A percentile compares a stretch with the other conserved stretches of the same genome.
phyloP scores from a whole-genome alignment of 768 basidiomycete species.

The Pholiota molesta region DNA sequence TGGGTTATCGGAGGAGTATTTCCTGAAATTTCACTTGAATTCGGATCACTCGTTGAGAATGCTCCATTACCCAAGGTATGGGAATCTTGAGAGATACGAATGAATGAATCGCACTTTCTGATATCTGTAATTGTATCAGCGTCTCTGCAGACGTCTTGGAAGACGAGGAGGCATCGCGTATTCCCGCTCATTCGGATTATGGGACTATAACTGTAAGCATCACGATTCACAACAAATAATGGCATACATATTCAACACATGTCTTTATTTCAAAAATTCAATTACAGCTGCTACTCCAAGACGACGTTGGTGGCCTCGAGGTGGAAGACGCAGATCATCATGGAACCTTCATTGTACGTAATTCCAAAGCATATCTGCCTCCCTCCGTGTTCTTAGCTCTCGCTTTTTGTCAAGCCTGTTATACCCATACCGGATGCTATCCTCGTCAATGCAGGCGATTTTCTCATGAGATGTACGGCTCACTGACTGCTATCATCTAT shows the following conservation, averaged over 20 bases:
- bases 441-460: constrained; percentile 55
- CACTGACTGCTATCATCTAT: neutral
- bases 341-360: constrained; percentile 41
- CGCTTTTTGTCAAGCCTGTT: constrained; percentile 31
- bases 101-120: neutral
- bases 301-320: constrained; percentile 62
- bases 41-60: constrained; percentile 58
- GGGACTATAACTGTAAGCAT: constrained; percentile 50
- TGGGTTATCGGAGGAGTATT: constrained; percentile 44
- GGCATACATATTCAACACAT: no score
- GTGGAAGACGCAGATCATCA: constrained; percentile 55
- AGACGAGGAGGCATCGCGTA: constrained; percentile 41
- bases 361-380: neutral
- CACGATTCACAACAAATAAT: no score
- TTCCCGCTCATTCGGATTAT: constrained; percentile 58
- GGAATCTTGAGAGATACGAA: neutral
- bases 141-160: constrained; percentile 34
- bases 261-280: no score
- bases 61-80: constrained; percentile 53
- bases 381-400: neutral
- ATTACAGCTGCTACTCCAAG: constrained; percentile 53
- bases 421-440: constrained; percentile 47
- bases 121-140: constrained; percentile 17
- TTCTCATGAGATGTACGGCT: constrained; percentile 49
- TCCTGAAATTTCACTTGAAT: constrained; percentile 42